Percentiles rank a stretch among this genome's conserved stretches.
Evolutionary conservation across 768 basidiomycete genomes (phyloP).

Genomic region (Phylloporus rhodoxanthus): DNA sequence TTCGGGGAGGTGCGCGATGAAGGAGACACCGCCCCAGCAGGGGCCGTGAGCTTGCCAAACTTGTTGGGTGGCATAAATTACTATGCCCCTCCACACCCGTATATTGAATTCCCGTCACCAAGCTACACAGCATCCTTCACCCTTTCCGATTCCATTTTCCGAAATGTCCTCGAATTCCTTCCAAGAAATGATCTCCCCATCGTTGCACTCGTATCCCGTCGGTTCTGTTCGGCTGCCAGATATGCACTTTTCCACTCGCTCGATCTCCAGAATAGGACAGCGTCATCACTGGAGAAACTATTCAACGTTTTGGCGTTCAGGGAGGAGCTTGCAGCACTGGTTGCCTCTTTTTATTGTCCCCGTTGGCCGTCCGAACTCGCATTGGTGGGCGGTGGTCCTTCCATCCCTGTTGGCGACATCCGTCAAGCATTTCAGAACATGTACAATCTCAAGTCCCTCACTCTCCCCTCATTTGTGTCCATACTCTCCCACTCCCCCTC

Average conservation of each 20-base stretch:
- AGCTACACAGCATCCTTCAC: background rate
- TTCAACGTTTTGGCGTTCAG: conserved; percentile 17
- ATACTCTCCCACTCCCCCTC: conserved; percentile 16
- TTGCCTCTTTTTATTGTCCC: conserved; percentile 21
- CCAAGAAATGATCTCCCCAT: conserved; percentile 12
- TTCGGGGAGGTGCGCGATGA: background rate
- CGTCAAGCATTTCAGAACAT: conserved; percentile 26
- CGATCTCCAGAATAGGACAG: conserved; percentile 14
- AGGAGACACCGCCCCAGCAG: background rate
- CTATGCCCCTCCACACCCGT: background rate
- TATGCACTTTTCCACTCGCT: conserved; percentile 20
- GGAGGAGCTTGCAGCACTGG: conserved; percentile 19
- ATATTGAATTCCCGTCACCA: background rate
- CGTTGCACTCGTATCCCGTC: conserved; percentile 22
- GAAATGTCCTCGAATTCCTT: conserved; percentile 19
- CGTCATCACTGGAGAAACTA: conserved; percentile 13
- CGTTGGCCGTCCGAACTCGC: conserved; percentile 15
- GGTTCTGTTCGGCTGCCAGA: conserved; percentile 19
- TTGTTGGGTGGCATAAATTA: conserved; percentile 10
- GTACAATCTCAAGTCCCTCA: conserved; percentile 25
- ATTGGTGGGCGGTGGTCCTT: conserved; percentile 2
- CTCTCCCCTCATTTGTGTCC: conserved; percentile 21
- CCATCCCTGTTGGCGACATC: conserved; percentile 15
- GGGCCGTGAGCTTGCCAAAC: conserved; percentile 19
- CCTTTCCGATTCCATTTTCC: conserved; percentile 19